A percentile compares a stretch with the other conserved stretches of the same genome.
phyloP scores from a whole-genome alignment of 2,329 filamentous ascomycete genomes.

The Exophiala xenobiotica region DNA sequence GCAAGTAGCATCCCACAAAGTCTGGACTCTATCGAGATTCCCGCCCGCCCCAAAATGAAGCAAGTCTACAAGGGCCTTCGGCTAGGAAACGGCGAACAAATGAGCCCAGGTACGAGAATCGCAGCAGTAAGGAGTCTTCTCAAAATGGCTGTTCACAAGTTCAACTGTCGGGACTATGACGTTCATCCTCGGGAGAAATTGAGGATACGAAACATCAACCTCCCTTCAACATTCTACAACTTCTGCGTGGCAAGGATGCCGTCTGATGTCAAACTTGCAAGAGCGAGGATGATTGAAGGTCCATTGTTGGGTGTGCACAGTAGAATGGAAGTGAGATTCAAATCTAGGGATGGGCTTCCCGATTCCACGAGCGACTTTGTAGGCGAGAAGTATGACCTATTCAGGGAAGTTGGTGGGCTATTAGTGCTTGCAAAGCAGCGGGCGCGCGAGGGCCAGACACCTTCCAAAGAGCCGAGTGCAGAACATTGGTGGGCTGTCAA shows the following conservation, averaged over 20 bases:
- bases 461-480: slow-evolving; percentile 50
- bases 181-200: slow-evolving; percentile 46
- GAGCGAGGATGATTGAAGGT: slow-evolving; percentile 57
- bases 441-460: slow-evolving; percentile 53
- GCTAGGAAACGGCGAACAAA: slow-evolving; percentile 56
- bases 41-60: slow-evolving; percentile 23
- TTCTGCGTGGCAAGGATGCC: slow-evolving; percentile 56
- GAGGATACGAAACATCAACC: slow-evolving; percentile 41
- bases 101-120: slow-evolving; percentile 59
- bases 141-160: slow-evolving; percentile 59
- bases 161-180: slow-evolving; percentile 53
- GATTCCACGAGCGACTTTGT: slow-evolving; percentile 24
- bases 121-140: slow-evolving; percentile 57
- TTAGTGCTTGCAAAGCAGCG: slow-evolving; percentile 61
- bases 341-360: slow-evolving; percentile 28
- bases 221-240: slow-evolving; percentile 58
- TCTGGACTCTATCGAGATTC: slow-evolving; percentile 19
- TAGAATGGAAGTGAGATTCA: slow-evolving; percentile 56
- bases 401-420: slow-evolving; percentile 59
- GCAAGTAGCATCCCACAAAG: neutral
- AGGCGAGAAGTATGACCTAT: slow-evolving; percentile 51
- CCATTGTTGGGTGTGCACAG: slow-evolving; percentile 58
- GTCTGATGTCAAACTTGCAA: slow-evolving; percentile 51
- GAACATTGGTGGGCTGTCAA: slow-evolving; percentile 61
- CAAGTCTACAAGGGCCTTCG: slow-evolving; percentile 57